Evolutionary conservation across 768 basidiomycete species (phyloP).

Genomic region (Kwoniella bestiolae): DNA sequence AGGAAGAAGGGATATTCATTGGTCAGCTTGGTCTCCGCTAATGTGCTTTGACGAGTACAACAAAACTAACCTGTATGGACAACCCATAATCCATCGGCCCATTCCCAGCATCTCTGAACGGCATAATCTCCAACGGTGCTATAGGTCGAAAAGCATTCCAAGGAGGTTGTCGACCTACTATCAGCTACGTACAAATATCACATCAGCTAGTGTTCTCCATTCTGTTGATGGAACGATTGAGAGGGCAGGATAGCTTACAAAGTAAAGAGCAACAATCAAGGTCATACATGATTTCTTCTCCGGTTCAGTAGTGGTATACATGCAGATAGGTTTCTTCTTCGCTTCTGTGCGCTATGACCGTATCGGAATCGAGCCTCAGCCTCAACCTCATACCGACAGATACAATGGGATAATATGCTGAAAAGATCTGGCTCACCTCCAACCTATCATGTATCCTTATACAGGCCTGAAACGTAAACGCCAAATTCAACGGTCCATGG

Average conservation of each 20-base stretch:
- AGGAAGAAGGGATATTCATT: too few relatives aligned
- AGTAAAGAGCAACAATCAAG: conserved; percentile 88
- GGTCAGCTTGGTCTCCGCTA: too few relatives aligned
- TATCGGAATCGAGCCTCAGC: neutral
- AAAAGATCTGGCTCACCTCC: conserved; percentile 23
- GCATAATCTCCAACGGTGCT: conserved; percentile 74
- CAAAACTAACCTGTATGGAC: conserved; percentile 87
- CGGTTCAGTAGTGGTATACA: conserved; percentile 86
- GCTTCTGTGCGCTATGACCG: conserved; percentile 19
- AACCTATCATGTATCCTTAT: conserved; percentile 37
- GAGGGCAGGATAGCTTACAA: conserved; percentile 64
- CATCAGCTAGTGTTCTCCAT: neutral
- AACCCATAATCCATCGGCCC: conserved; percentile 91
- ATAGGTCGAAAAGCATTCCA: conserved; percentile 96
- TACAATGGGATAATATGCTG: neutral
- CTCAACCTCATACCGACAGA: neutral
- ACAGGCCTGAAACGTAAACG: conserved; percentile 44
- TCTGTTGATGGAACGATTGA: neutral
- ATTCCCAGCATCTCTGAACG: conserved; percentile 92
- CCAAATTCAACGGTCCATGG: conserved; percentile 53
- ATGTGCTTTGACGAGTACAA: too few relatives aligned
- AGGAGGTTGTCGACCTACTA: conserved; percentile 83
- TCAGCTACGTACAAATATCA: conserved; percentile 67
- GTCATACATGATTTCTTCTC: conserved; percentile 91
- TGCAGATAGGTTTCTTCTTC: conserved; percentile 44